Evolutionary conservation across 2,329 filamentous ascomycete species (phyloP), one percentile per base, ranked within the genome.

Genomic region (Neopestalotiopsis sp.): DNA sequence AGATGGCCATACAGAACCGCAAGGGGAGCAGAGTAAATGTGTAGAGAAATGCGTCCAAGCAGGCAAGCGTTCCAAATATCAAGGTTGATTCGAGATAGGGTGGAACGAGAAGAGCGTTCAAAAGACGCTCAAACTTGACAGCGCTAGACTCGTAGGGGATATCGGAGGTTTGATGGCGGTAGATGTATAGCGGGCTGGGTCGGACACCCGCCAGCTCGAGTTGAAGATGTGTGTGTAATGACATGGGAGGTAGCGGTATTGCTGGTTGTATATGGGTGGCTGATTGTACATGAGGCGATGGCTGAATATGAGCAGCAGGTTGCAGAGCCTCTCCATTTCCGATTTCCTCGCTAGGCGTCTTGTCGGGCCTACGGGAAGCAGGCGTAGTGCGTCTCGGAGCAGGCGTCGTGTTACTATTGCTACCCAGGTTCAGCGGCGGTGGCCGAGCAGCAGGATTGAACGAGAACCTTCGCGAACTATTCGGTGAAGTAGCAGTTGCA

Each of bases 21-120:
- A 99, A 86, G 0, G 96, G 96, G 0, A 99, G 84, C 59, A 99
- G 97, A 0, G 96, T 99, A 75, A 99, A 97, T 0, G 94, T 97
- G 81, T 98, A 96, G 1, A 99, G 88, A 94, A 95, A 99, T 1
- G 95, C 93, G 78, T 99, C 96, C 5, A 99, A 85, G 80, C 96
- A 99, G 6, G 95, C 95, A 42, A 98, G 81, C 0, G 93, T 91
- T 6, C 96, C 96, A 81, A 99, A 98, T 69, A 91, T 90, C 5
- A 99, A 86, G 0, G 95, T 92, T 60, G 92, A 88, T 81, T 99
- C 96, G 4, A 99, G 85, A 70, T 92, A 93, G 0, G 90, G 88
- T 0, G 95, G 94, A 3, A 99, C 83, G 32, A 94, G 84, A 5
- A 99, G 81, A 70, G 98, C 97, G 78, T 98, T 98, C 72, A 94